Conservation (phyloP, 148 eudicot species). For the Silene conica region DNA sequence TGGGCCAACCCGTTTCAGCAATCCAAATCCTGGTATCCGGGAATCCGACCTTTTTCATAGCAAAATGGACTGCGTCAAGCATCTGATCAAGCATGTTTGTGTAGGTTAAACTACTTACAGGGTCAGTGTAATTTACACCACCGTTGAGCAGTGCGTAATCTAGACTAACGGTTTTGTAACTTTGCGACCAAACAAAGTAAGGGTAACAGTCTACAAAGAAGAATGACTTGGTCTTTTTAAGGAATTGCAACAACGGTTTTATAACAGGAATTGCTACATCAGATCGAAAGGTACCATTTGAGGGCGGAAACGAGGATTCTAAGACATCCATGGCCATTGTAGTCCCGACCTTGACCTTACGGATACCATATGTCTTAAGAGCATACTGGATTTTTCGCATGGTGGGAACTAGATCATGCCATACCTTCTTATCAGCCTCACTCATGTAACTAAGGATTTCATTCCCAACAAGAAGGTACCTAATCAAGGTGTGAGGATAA, state of each 20-base stretch:
- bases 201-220: slow-evolving; percentile 75
- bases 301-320: slow-evolving; percentile 67
- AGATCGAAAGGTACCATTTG: slow-evolving; percentile 60
- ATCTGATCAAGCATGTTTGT: slow-evolving; percentile 74
- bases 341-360: slow-evolving; percentile 71
- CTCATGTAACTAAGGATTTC: slow-evolving; percentile 56
- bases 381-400: slow-evolving; percentile 61
- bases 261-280: slow-evolving; percentile 44
- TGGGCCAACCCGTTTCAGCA: slow-evolving; percentile 95
- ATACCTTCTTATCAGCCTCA: slow-evolving; percentile 31
- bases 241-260: slow-evolving; percentile 60
- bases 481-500: slow-evolving; percentile 63
- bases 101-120: slow-evolving; percentile 51
- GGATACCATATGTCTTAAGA: slow-evolving; percentile 28
- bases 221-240: slow-evolving; percentile 74
- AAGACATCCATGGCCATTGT: slow-evolving; percentile 75
- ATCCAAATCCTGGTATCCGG: slow-evolving; percentile 59
- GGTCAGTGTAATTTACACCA: slow-evolving; percentile 45
- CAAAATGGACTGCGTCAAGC: slow-evolving; percentile 65
- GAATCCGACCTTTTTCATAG: slow-evolving; percentile 60
- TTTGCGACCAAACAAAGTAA: slow-evolving; percentile 64
- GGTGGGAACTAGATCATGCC: slow-evolving; percentile 64
- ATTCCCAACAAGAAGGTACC: slow-evolving; percentile 78
- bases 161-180: slow-evolving; percentile 47
- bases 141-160: slow-evolving; percentile 56